Evolutionary conservation across 148 eudicot genomes (phyloP), one percentile per base, ranked within the genome.

Genomic region (Vaccinium corymbosum): DNA sequence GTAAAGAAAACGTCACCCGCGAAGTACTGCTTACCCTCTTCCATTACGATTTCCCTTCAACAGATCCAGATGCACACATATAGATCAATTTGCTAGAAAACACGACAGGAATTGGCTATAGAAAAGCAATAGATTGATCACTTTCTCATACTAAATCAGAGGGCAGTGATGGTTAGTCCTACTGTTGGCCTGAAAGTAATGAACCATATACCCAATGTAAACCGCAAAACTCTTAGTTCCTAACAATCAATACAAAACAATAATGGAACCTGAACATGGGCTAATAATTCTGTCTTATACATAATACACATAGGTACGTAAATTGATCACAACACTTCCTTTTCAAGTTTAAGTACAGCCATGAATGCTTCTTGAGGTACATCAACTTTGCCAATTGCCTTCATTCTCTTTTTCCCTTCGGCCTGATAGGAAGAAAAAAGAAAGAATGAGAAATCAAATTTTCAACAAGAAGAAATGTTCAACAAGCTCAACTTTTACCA

Each of bases 321-420:
- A 82, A 22, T 16, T 81, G 82, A 89, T 94, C 88, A 96, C 73
- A 94, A 86, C 19, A 94, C 99, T 89, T 94, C 99, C 84, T 96
- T 96, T 83, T 96, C 99, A 71, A 96, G 99, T 91, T 96, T 96
- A 72, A 96, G 86, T 38, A 96, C 98, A 32, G 99, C 99, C 99
- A 96, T 96, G 86, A 96, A 96, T 83, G 99, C 99, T 91, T 96
- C 99, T 89, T 96, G 99, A 48, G 99, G 99, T 78, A 96, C 98
- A 83, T 94, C 98, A 77, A 96, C 97, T 85, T 89, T 91, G 51
- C 99, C 99, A 57, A 96, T 91, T 15, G 99, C 85, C 90, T 96
- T 96, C 99, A 96, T 96, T 90, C 99, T 89, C 88, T 96, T 96
- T 91, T 96, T 96, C 70, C 99, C 99, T 85, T 92, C 99, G 64